Evolutionary conservation across 164 flowering plant genomes (phyloP).

Genomic region (Echeveria elegans): DNA sequence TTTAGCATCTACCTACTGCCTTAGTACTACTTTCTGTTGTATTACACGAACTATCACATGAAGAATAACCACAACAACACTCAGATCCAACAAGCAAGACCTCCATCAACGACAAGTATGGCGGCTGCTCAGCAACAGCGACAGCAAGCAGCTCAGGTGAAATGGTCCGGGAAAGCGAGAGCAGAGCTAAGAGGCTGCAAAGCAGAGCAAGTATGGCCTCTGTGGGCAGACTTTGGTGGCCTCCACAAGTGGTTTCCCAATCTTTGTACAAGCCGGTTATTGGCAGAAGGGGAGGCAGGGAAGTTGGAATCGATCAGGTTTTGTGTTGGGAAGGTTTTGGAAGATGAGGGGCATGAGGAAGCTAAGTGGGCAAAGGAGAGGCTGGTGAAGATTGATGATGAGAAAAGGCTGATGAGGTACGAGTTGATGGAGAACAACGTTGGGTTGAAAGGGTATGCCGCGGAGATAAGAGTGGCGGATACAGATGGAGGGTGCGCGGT

Average conservation of each 20-base stretch:
- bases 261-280: constrained; percentile 6
- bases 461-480: constrained; percentile 26
- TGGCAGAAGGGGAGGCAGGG: constrained; percentile 9
- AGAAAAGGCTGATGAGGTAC: constrained; percentile 24
- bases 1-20: too few species aligned
- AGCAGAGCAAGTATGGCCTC: constrained; percentile 16
- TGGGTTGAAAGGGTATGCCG: constrained; percentile 45
- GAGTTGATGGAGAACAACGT: constrained; percentile 46
- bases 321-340: background rate
- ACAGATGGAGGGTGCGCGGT: constrained; percentile 24
- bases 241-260: constrained; percentile 11
- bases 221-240: constrained; percentile 15
- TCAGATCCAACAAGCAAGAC: too few species aligned
- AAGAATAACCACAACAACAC: too few species aligned
- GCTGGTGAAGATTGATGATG: constrained; percentile 19
- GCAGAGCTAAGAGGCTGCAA: constrained; percentile 7
- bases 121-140: background rate
- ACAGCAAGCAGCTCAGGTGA: background rate
- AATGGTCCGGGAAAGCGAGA: constrained; percentile 16
- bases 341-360: background rate
- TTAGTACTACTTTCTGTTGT: too few species aligned
- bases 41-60: too few species aligned
- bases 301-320: constrained; percentile 13
- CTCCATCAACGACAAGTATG: too few species aligned
- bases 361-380: constrained; percentile 13